Evolutionary conservation across 2,329 filamentous ascomycete genomes (phyloP).

Genomic region (Fusarium tricinctum): DNA sequence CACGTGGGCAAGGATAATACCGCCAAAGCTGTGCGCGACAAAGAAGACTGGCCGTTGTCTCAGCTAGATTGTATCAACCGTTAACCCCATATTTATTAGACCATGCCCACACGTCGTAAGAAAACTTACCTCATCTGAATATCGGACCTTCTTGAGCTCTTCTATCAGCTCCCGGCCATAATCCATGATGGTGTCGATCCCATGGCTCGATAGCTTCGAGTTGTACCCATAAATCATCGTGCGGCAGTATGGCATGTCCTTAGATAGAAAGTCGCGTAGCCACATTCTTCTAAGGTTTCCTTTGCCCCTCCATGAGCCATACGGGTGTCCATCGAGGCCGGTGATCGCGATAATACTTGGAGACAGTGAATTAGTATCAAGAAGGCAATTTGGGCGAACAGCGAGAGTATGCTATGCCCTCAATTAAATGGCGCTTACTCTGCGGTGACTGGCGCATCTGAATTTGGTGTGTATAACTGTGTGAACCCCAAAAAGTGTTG

Average conservation of each 20-base stretch:
- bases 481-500: constrained; percentile 1
- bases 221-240: constrained; percentile 7
- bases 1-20: constrained; percentile 5
- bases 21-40: background rate
- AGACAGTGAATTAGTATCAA: background rate
- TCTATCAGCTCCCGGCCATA: constrained; percentile 1
- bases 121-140: background rate
- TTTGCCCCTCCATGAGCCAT: background rate
- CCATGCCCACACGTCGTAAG: background rate
- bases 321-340: background rate
- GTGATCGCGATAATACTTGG: background rate
- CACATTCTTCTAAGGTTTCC: constrained; percentile 1
- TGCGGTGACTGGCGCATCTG: background rate
- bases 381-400: too few relatives aligned
- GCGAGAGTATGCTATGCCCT: too few relatives aligned
- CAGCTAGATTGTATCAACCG: background rate
- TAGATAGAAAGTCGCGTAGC: background rate
- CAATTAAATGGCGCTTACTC: background rate
- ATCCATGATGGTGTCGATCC: background rate
- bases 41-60: background rate
- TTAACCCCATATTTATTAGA: background rate
- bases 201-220: background rate
- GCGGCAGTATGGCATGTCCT: background rate
- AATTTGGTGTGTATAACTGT: background rate
- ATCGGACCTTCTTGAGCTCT: background rate